phyloP scores from a whole-genome alignment of 192 early-diverging fungal genomes.

The Gaertneriomyces semiglobifer region DNA sequence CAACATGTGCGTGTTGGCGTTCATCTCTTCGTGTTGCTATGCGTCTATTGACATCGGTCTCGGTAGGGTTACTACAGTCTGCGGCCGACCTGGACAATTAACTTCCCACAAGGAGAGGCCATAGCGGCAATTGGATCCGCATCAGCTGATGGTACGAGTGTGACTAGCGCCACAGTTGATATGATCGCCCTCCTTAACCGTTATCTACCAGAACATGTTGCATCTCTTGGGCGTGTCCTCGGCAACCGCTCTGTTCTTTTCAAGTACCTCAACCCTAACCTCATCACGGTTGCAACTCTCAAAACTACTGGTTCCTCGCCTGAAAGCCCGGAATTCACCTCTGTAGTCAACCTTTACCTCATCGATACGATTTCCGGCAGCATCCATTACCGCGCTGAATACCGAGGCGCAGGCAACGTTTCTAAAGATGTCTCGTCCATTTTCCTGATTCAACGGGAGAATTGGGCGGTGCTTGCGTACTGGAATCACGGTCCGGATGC shows the following conservation, averaged over 20 bases:
- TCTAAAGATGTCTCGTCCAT: slow-evolving; percentile 39
- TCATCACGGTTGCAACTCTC: slow-evolving; percentile 70
- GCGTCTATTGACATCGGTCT: slow-evolving; percentile 1
- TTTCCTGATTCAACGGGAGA: slow-evolving; percentile 75
- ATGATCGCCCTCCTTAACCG: neutral
- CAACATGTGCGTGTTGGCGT: neutral
- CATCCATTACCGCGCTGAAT: slow-evolving; percentile 68
- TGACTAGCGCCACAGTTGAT: neutral
- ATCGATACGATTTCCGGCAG: slow-evolving; percentile 86
- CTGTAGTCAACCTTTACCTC: slow-evolving; percentile 67
- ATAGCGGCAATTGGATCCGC: slow-evolving; percentile 35
- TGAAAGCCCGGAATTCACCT: slow-evolving; percentile 6
- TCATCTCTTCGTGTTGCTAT: neutral
- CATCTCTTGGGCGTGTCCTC: slow-evolving; percentile 87
- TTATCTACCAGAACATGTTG: slow-evolving; percentile 56
- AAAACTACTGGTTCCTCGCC: slow-evolving; percentile 18
- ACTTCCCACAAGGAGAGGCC: slow-evolving; percentile 36
- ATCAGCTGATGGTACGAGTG: slow-evolving; percentile 20
- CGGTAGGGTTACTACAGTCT: slow-evolving; percentile 28
- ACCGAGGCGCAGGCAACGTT: slow-evolving; percentile 45
- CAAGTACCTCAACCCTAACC: slow-evolving; percentile 97
- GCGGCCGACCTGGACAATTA: slow-evolving; percentile 33
- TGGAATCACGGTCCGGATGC: slow-evolving; percentile 73
- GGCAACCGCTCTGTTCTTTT: slow-evolving; percentile 95
- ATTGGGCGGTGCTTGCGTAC: slow-evolving; percentile 82